These are phyloP conservation scores for Gastrolobium villosum DNA, from an alignment of 306 rosid genomes.

Conservation along the genomic window DNA sequence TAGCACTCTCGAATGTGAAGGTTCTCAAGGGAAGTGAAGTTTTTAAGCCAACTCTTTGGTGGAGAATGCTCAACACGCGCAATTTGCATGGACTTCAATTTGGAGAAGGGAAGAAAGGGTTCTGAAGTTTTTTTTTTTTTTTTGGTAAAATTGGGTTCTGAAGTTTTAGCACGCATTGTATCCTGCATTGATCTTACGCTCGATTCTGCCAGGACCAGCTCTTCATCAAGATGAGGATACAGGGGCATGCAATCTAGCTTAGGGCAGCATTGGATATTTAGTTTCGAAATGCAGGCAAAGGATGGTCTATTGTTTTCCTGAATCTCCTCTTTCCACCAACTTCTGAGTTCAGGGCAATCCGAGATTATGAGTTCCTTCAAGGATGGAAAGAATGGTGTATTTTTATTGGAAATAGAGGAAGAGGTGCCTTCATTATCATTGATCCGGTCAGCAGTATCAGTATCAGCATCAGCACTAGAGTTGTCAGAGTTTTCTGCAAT, in stretches of 20 bases:
- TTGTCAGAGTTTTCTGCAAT: background rate
- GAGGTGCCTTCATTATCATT: no score
- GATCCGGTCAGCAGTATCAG: no score
- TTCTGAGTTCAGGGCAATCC: slow-evolving; percentile 6
- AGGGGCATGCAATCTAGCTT: slow-evolving; percentile 33
- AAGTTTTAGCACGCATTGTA: background rate
- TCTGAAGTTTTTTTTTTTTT: no score
- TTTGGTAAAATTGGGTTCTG: no score
- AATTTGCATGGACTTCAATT: slow-evolving; percentile 28
- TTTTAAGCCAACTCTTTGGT: background rate
- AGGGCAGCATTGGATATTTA: slow-evolving; percentile 30
- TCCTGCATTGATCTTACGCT: background rate
- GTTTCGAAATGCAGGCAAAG: background rate
- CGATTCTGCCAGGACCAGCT: background rate
- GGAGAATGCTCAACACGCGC: background rate
- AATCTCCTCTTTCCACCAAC: slow-evolving; percentile 37
- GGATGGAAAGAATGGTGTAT: slow-evolving; percentile 8
- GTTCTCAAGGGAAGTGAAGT: slow-evolving; percentile 11
- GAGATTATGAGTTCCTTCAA: slow-evolving; percentile 13
- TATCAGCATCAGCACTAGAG: no score
- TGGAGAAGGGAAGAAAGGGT: slow-evolving; percentile 23
- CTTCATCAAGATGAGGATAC: slow-evolving; percentile 1
- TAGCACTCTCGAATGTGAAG: background rate
- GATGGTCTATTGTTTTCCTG: background rate
- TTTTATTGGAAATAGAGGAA: no score